Evolutionary conservation across 306 rosid species (phyloP), one percentile per base, ranked within the genome.

Genomic region (Hippophae tibetana): DNA sequence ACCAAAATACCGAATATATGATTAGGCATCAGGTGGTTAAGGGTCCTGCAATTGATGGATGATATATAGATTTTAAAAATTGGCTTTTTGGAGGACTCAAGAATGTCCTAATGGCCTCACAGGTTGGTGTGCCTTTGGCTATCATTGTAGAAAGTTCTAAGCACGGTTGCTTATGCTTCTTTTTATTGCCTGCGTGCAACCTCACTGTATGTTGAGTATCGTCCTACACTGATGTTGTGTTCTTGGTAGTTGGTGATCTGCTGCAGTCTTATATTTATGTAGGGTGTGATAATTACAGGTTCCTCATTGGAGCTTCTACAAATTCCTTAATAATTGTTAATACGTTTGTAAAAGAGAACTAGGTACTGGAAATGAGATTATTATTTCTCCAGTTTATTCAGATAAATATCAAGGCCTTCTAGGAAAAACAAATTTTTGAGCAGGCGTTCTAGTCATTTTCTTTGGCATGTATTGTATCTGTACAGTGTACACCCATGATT

Each of bases 231-330:
- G 77, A 65, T 64, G 58, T 71, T 42, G 10, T 56, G 13, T 58
- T 77, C n/a, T n/a, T n/a, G n/a, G n/a, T n/a, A n/a, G 73, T 61
- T 75, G 75, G 66, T 76, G 72, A 79, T 55, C 68, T 71, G 77
- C 67, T 56, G 62, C n/a, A n/a, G n/a, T 68, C 69, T 60, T 65
- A 62, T 72, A 69, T 62, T 64, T 71, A 70, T 53, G 54, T 81
- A 69, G 74, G 62, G 50, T 52, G 62, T 49, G 38, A 27, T 64
- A 64, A 61, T 70, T 62, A 69, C 54, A 70, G 62, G 73, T 18
- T 44, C 26, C 11, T 23, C 27, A 9, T 54, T 25, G 6, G 23
- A 7, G 23, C 26, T 53, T 55, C 54, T 41, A 26, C 72, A 47
- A 54, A 54, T 54, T 76, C 66, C 71, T 61, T 71, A 74, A n/a